A percentile compares a stretch with the other conserved stretches of the same genome.
Evolutionary conservation across 2,329 filamentous ascomycete species (phyloP).

Genomic region (Didymella pomorum): DNA sequence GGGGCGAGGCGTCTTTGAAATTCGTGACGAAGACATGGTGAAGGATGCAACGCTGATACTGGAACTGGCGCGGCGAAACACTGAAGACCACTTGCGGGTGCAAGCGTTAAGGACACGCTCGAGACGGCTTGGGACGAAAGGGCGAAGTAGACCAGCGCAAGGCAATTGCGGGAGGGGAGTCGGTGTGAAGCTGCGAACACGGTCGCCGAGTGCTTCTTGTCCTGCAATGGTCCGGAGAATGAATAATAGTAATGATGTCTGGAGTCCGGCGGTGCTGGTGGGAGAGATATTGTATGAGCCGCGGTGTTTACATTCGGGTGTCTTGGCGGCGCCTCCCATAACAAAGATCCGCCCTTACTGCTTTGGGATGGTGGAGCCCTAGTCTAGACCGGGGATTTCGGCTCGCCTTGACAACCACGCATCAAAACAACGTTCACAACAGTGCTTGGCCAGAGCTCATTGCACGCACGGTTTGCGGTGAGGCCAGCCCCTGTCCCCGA

Average conservation of each 20-base stretch:
- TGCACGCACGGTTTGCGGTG: slow-evolving; percentile 25
- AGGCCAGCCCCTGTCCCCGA: slow-evolving; percentile 24
- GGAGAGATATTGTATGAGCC: slow-evolving; percentile 35
- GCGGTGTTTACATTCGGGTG: slow-evolving; percentile 32
- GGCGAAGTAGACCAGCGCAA: slow-evolving; percentile 28
- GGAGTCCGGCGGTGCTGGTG: slow-evolving; percentile 30
- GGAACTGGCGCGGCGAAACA: slow-evolving; percentile 6
- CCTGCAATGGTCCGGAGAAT: slow-evolving; percentile 32
- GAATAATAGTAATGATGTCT: slow-evolving; percentile 51
- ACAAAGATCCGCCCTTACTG: slow-evolving; percentile 26
- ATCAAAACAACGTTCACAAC: slow-evolving; percentile 34
- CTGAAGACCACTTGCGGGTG: slow-evolving; percentile 21
- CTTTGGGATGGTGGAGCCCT: slow-evolving; percentile 19
- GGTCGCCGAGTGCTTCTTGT: slow-evolving; percentile 32
- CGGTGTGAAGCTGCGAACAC: slow-evolving; percentile 30
- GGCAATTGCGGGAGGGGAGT: slow-evolving; percentile 22
- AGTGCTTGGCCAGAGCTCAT: slow-evolving; percentile 32
- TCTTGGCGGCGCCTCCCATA: slow-evolving; percentile 19
- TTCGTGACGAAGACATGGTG: slow-evolving; percentile 39
- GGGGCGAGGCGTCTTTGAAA: slow-evolving; percentile 43
- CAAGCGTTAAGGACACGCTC: slow-evolving; percentile 22
- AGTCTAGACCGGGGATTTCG: slow-evolving; percentile 33
- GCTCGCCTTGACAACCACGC: slow-evolving; percentile 32
- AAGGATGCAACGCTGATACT: slow-evolving; percentile 5
- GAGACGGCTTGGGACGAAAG: slow-evolving; percentile 30